These are phyloP conservation scores for Agaricus subrufescens DNA, from an alignment of 768 basidiomycete genomes.

Conservation along the genomic window DNA sequence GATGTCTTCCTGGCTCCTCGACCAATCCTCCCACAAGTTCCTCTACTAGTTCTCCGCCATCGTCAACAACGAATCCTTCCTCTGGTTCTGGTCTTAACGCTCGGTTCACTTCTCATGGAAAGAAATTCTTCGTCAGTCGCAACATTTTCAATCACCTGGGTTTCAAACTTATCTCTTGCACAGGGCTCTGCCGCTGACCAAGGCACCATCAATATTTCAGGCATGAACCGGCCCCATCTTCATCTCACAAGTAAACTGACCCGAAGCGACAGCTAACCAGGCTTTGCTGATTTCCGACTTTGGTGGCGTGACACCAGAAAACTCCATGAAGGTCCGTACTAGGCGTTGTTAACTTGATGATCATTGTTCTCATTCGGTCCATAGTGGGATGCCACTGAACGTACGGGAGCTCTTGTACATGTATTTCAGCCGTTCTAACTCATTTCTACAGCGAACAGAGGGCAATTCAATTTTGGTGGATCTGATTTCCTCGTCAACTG, in stretches of 20 bases:
- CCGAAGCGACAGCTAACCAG: conserved; percentile 19
- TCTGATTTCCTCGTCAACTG: conserved; percentile 35
- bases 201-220: conserved; percentile 23
- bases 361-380: background rate
- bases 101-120: conserved; percentile 23
- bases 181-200: conserved; percentile 25
- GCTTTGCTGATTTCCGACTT: conserved; percentile 29
- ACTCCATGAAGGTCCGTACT: conserved; percentile 32
- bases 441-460: conserved; percentile 18
- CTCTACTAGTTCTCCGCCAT: background rate
- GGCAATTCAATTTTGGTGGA: conserved; percentile 25
- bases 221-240: conserved; percentile 6
- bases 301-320: conserved; percentile 35
- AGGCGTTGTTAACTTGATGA: background rate
- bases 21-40: background rate
- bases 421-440: background rate
- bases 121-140: conserved; percentile 23
- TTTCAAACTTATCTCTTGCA: background rate
- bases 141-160: background rate
- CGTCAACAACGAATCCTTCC: background rate
- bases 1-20: conserved; percentile 16
- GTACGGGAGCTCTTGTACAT: conserved; percentile 10
- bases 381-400: conserved; percentile 34
- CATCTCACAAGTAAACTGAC: background rate
- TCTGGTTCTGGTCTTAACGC: conserved; percentile 17